Evolutionary conservation across 805 yeast genomes (phyloP), one percentile per base, ranked within the genome.

Genomic region (Kodamaea fukazawae): DNA sequence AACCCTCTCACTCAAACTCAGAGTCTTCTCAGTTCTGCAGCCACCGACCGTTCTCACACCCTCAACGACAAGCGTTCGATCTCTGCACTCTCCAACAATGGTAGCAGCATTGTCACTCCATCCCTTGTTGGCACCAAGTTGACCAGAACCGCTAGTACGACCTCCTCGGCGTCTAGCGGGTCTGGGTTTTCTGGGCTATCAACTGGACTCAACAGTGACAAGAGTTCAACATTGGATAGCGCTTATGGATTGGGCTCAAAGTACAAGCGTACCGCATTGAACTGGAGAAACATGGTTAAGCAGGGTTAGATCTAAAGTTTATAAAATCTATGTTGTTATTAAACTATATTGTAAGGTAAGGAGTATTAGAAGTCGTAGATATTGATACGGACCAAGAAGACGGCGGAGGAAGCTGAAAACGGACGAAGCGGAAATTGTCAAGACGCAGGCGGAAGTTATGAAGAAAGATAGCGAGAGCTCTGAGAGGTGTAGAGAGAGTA

Each of bases 261-360:
- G 47, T 40, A 43, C 29, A 63, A 60, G 50, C 47, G 67, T 35
- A 63, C 70, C 12, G 70, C 70, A 4, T 53, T 65, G 51, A 61
- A 62, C 52, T 65, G 71, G 71, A 62, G 67, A 52, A 45, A 43
- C 36, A 44, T 51, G 47, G 53, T 50, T n/a, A 45, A 40, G 28
- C 38, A 30, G 4, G 22, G 14, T 26, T 16, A 23, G 4, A 13
- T 32, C n/a, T n/a, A n/a, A n/a, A n/a, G n/a, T n/a, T n/a, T n/a
- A n/a, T 23, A 23, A 23, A 23, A n/a, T n/a, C n/a, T n/a, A n/a
- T n/a, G n/a, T n/a, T n/a, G n/a, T n/a, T n/a, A n/a, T n/a, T n/a
- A n/a, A n/a, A n/a, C n/a, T n/a, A n/a, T n/a, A n/a, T n/a, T n/a
- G n/a, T n/a, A n/a, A n/a, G n/a, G n/a, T n/a, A n/a, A n/a, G n/a